Conservation (phyloP, 148 eudicot genomes). For the Nepenthes gracilis region DNA sequence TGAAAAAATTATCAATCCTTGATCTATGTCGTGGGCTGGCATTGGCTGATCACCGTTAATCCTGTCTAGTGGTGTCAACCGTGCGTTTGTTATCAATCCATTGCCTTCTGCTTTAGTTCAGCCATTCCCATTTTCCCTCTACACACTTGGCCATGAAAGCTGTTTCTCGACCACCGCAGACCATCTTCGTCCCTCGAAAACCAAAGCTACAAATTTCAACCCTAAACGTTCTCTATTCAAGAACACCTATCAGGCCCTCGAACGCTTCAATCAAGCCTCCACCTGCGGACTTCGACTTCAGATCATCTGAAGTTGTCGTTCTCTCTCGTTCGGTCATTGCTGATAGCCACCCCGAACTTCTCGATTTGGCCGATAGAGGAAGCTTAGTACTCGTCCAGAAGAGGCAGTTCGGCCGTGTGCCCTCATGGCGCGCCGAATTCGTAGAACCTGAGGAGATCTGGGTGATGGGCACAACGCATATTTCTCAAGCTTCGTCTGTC, state of each 20-base stretch:
- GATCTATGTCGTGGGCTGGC: too few species aligned
- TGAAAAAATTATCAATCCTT: too few species aligned
- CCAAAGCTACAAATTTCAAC: too few species aligned
- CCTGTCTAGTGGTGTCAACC: too few species aligned
- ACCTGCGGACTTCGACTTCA: conserved; percentile 59
- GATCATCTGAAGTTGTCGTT: conserved; percentile 19
- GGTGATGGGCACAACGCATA: conserved; percentile 70
- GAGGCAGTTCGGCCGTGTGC: conserved; percentile 73
- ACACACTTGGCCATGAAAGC: not conserved
- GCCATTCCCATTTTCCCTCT: not conserved
- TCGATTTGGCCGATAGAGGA: conserved; percentile 66
- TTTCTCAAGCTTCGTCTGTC: conserved; percentile 35
- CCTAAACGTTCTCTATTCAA: too few species aligned
- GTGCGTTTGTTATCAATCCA: too few species aligned
- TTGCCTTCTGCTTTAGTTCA: too few species aligned
- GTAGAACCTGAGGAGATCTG: conserved; percentile 91
- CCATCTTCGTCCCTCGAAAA: too few species aligned
- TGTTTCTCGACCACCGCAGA: too few species aligned
- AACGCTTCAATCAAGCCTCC: conserved; percentile 28
- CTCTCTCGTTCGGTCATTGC: conserved; percentile 39
- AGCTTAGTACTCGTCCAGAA: conserved; percentile 45
- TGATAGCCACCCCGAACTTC: conserved; percentile 44
- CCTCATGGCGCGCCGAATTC: conserved; percentile 70
- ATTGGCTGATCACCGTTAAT: too few species aligned
- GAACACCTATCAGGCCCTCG: too few species aligned